Conservation (phyloP, 23 red algal species). For the Gracilaria caudata region DNA sequence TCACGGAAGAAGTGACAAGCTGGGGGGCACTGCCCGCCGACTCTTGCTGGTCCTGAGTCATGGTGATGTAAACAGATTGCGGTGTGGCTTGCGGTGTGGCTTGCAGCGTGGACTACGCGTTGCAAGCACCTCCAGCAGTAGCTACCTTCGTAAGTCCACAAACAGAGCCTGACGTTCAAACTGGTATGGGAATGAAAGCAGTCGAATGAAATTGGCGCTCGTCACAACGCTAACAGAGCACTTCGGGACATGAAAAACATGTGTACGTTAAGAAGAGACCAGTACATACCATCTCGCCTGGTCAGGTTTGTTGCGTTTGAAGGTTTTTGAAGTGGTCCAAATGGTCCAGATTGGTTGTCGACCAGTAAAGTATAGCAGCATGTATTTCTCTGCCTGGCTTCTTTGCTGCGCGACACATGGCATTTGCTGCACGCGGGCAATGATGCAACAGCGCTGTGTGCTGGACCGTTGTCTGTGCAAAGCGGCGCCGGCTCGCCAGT, state of each 20-base stretch:
- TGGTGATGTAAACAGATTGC: not conserved
- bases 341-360: not conserved
- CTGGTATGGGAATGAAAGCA: not conserved
- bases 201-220: not conserved
- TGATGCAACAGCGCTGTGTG: too few relatives aligned
- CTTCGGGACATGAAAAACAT: not conserved
- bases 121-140: not conserved
- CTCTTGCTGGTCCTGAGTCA: conserved; percentile 1
- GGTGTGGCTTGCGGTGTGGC: too few relatives aligned
- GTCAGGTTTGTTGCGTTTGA: too few relatives aligned
- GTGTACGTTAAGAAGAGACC: too few relatives aligned
- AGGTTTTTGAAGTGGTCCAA: not conserved
- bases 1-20: not conserved
- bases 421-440: too few relatives aligned
- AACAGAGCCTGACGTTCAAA: not conserved
- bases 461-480: too few relatives aligned
- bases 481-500: too few relatives aligned
- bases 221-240: not conserved
- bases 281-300: too few relatives aligned
- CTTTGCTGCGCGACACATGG: too few relatives aligned
- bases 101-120: not conserved
- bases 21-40: not conserved
- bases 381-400: not conserved
- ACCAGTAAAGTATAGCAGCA: not conserved
- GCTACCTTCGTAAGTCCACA: too few relatives aligned